Base-by-base conservation (phyloP, 371 early-diverging fungal genomes). In the Apophysomyces ossiformis region DNA sequence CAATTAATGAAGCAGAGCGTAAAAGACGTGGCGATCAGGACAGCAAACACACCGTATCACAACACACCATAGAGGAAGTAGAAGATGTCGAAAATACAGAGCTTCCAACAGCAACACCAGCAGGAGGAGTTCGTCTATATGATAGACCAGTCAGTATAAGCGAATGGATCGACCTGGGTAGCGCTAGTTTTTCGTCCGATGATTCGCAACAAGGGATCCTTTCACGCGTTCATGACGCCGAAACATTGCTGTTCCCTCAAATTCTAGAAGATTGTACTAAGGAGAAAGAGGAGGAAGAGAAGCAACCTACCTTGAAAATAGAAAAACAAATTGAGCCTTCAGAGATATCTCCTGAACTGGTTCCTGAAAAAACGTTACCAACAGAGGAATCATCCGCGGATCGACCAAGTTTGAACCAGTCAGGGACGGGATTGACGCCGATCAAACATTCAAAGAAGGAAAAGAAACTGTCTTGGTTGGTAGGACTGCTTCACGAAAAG, bases 111-210 rank as follows among this genome's bases (percentile, higher is more conserved):
- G 41, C 41, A 41, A 41, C 47, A 1, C 50, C 60, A 43, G 36
- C 38, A 13, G 73, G 70, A 45, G 76, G 73, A 3, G 58, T 82
- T 0, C 57, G 64, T 46, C 63, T 82, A 3, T 74, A 73, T 57
- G 83, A 82, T 57, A 70, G 74, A 47, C 83, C 83, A 4, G 83
- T 82, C 11, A 79, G 76, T 58, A 71, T 82, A 67, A 76, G 83
- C 60, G 83, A 82, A 66, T 78, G 76, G 73, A 76, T 82, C 35
- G 83, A 58, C 18, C 63, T 47, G 45, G 44, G 37, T 37, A 26
- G 35, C 26, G 47, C 37, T 16, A 58, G 7, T 36, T 46, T 35
- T 16, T 18, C 46, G 16, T 62, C 47, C 60, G 65, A 66, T 50
- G 73, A 77, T 54, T 75, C 79, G 37, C 76, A 78, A 57, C 73